Conservation (phyloP, 106 monocot species). For the Cymbidium sinense region DNA sequence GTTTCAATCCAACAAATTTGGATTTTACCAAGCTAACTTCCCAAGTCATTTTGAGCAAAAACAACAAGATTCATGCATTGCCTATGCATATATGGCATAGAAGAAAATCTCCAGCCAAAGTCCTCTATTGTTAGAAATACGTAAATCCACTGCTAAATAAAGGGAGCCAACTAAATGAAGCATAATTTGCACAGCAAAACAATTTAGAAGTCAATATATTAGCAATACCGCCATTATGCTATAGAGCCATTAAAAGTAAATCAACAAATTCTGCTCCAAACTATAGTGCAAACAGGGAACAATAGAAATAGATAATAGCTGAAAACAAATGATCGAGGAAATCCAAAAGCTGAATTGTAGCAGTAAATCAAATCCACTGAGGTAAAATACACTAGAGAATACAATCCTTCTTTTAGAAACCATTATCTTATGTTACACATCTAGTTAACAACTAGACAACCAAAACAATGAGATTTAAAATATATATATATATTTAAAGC, state of each 20-base stretch:
- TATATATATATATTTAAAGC: neutral
- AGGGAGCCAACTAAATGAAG: neutral
- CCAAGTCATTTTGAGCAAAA: too few species aligned
- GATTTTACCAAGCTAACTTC: too few species aligned
- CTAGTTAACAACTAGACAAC: neutral
- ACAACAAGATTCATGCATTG: too few species aligned
- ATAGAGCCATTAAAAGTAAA: neutral
- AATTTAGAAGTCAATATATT: neutral
- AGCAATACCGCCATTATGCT: neutral
- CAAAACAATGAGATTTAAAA: neutral
- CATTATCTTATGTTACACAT: neutral
- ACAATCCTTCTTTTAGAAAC: neutral
- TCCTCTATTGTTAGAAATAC: neutral
- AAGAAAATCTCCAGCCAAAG: neutral
- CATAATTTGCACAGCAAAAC: neutral
- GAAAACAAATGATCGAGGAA: neutral
- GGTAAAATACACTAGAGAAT: neutral
- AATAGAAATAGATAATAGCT: neutral
- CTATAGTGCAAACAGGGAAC: too few species aligned
- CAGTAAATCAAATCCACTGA: neutral
- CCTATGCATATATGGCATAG: too few species aligned
- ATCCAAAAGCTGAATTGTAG: neutral
- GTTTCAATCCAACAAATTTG: too few species aligned
- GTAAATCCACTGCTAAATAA: neutral
- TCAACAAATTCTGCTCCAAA: neutral